Evolutionary conservation across 306 rosid species (phyloP).

Genomic region (Vigna trinervia): DNA sequence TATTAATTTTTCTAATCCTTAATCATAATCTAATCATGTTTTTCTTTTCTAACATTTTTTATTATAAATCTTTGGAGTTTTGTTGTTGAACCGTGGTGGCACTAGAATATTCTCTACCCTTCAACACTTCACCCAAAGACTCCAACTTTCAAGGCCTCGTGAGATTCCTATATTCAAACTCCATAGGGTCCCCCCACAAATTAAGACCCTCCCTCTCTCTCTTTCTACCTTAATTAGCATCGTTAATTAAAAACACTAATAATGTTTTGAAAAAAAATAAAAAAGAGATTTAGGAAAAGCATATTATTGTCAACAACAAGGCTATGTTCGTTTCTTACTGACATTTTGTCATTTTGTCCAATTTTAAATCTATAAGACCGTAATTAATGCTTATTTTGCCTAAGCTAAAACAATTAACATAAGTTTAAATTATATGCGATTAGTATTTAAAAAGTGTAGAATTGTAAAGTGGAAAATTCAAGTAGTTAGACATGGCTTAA

Average conservation of each 20-base stretch:
- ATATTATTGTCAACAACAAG: constrained; percentile 76
- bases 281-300: constrained; percentile 65
- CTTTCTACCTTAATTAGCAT: constrained; percentile 42
- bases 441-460: constrained; percentile 34
- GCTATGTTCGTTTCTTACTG: constrained; percentile 62
- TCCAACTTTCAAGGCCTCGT: constrained; percentile 83
- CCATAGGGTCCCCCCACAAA: constrained; percentile 39
- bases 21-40: constrained; percentile 94
- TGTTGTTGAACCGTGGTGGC: constrained; percentile 78
- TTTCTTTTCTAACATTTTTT: constrained; percentile 70
- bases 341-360: constrained; percentile 3
- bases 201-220: neutral
- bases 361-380: no score
- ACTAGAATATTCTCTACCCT: constrained; percentile 84
- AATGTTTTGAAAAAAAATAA: constrained; percentile 43
- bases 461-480: constrained; percentile 32
- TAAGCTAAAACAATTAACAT: neutral
- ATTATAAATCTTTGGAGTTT: constrained; percentile 76
- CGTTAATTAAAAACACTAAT: constrained; percentile 34
- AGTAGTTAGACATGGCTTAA: constrained; percentile 40
- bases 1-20: constrained; percentile 54
- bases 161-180: constrained; percentile 65
- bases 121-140: constrained; percentile 63
- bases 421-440: neutral
- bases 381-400: no score